These are phyloP conservation scores for Rhizophagus sp. DNA, from an alignment of 192 early-diverging fungal species.

Conservation along the genomic window DNA sequence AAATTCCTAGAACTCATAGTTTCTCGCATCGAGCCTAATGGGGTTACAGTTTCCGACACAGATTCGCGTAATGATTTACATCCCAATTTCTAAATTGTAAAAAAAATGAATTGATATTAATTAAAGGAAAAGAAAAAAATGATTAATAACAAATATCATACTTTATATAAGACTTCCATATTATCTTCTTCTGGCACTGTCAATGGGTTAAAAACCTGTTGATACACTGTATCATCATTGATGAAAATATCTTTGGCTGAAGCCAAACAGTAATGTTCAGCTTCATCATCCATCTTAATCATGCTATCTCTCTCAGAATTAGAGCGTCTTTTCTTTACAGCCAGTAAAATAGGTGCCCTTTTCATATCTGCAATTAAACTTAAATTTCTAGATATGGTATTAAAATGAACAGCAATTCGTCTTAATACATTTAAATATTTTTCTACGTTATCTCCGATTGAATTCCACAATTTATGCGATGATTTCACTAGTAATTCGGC, in stretches of 20 bases:
- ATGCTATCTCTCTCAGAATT: conserved; percentile 42
- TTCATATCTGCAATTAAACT: conserved; percentile 62
- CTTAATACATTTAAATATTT: conserved; percentile 70
- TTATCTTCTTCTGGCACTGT: neutral
- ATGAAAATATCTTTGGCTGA: conserved; percentile 71
- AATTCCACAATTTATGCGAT: conserved; percentile 60
- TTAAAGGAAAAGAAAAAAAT: neutral
- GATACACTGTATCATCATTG: conserved; percentile 74
- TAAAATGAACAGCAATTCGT: conserved; percentile 68
- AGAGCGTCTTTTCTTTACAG: no score
- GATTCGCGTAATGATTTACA: conserved; percentile 63
- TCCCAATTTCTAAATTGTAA: conserved; percentile 48
- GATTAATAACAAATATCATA: neutral
- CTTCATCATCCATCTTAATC: conserved; percentile 19
- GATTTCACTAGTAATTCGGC: conserved; percentile 62
- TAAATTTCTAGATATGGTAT: conserved; percentile 41
- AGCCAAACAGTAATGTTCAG: conserved; percentile 56
- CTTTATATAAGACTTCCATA: no score
- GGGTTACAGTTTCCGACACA: conserved; percentile 57
- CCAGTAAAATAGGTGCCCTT: conserved; percentile 64
- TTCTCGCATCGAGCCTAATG: conserved; percentile 46
- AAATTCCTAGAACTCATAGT: conserved; percentile 53
- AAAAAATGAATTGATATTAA: no score
- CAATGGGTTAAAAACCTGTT: conserved; percentile 75
- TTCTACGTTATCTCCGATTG: conserved; percentile 50